These are phyloP conservation scores for Cladophialophora bantiana DNA, from an alignment of 2,329 filamentous ascomycete species.

Conservation along the genomic window DNA sequence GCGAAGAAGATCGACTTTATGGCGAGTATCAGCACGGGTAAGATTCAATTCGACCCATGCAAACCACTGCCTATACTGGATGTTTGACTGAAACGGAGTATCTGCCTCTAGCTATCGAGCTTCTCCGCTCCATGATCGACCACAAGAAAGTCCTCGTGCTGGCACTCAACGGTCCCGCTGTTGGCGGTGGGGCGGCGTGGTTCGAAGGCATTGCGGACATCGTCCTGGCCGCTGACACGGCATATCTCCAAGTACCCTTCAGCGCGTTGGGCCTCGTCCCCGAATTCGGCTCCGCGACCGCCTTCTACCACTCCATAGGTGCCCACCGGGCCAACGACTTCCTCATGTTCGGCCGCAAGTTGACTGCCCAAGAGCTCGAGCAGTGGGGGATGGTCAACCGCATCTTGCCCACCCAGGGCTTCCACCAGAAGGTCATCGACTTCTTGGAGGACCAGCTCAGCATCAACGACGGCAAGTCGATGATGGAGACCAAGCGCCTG, in stretches of 20 bases:
- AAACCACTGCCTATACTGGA: background rate
- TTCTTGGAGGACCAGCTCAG: slow-evolving; percentile 55
- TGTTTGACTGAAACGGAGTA: background rate
- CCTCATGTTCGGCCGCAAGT: slow-evolving; percentile 59
- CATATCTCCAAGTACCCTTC: slow-evolving; percentile 60
- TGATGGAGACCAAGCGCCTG: slow-evolving; percentile 61
- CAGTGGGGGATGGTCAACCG: slow-evolving; percentile 56
- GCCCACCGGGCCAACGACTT: slow-evolving; percentile 61
- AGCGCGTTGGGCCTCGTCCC: slow-evolving; percentile 57
- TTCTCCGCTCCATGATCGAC: slow-evolving; percentile 50
- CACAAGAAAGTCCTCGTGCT: slow-evolving; percentile 60
- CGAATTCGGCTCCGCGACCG: slow-evolving; percentile 57
- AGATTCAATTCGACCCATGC: slow-evolving; percentile 1
- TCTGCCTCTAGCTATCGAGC: slow-evolving; percentile 21
- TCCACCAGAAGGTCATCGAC: slow-evolving; percentile 50
- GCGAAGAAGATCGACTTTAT: slow-evolving; percentile 33
- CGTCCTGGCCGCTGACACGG: slow-evolving; percentile 53
- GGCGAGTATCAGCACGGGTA: slow-evolving; percentile 14
- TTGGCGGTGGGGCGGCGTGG: slow-evolving; percentile 60
- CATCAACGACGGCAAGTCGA: slow-evolving; percentile 62
- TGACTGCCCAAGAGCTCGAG: slow-evolving; percentile 53
- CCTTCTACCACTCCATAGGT: slow-evolving; percentile 57
- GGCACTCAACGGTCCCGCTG: slow-evolving; percentile 59
- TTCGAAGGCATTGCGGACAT: slow-evolving; percentile 59
- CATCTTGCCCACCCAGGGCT: slow-evolving; percentile 52